These are phyloP conservation scores for Hypoxylon cercidicola DNA, from an alignment of 495 filamentous ascomycete species.

Conservation along the genomic window DNA sequence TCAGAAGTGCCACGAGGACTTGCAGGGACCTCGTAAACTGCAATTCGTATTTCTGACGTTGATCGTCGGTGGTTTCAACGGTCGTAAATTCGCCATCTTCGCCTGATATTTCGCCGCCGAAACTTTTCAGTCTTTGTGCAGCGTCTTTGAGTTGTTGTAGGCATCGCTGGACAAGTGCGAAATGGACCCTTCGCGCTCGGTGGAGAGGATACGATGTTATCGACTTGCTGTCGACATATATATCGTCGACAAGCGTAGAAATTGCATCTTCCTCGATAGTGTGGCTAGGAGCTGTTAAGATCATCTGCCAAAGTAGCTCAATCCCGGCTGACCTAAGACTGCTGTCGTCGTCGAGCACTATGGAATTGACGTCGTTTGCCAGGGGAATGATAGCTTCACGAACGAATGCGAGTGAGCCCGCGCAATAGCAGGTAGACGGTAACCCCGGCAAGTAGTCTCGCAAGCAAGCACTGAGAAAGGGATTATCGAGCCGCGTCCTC, in stretches of 20 bases:
- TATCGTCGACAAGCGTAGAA: conserved; percentile 69
- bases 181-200: conserved; percentile 71
- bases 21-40: conserved; percentile 73
- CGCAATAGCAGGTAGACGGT: conserved; percentile 71
- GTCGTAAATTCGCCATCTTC: conserved; percentile 63
- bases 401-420: conserved; percentile 74
- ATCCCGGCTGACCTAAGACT: conserved; percentile 63
- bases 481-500: conserved; percentile 59
- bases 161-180: conserved; percentile 80
- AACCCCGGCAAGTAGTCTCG: conserved; percentile 72
- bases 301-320: conserved; percentile 85
- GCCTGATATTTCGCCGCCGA: conserved; percentile 52
- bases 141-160: conserved; percentile 76
- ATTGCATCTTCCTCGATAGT: conserved; percentile 77
- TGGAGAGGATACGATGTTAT: conserved; percentile 56
- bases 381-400: conserved; percentile 54
- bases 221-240: conserved; percentile 71
- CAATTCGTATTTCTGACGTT: conserved; percentile 63
- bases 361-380: conserved; percentile 51
- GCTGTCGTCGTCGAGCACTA: conserved; percentile 56
- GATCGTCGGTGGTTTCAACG: conserved; percentile 54
- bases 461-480: conserved; percentile 74
- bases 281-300: conserved; percentile 73
- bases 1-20: conserved; percentile 59
- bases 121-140: conserved; percentile 67